phyloP scores from a whole-genome alignment of 495 filamentous ascomycete species.

The Neurospora hispaniola region DNA sequence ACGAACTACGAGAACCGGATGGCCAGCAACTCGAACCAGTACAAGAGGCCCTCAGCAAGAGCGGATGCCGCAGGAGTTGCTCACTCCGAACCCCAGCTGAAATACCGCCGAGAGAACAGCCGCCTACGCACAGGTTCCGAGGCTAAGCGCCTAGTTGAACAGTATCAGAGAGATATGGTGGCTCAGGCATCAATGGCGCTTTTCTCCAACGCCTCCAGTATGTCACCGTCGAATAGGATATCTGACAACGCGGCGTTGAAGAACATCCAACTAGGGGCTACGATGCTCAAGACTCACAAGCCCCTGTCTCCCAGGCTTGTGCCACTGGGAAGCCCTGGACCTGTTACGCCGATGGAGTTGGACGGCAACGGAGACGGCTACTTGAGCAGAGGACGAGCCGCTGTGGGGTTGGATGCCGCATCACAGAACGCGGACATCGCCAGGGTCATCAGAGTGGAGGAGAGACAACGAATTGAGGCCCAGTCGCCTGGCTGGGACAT shows the following conservation, averaged over 20 bases:
- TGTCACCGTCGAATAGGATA: not conserved
- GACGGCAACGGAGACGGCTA: slow-evolving; percentile 46
- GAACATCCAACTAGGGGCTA: slow-evolving; percentile 4
- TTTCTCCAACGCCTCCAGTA: slow-evolving; percentile 7
- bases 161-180: slow-evolving; percentile 54
- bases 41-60: slow-evolving; percentile 2
- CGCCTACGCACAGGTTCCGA: slow-evolving; percentile 32
- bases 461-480: not conserved
- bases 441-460: not conserved
- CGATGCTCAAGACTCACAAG: slow-evolving; percentile 27
- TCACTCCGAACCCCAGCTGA: slow-evolving; percentile 23
- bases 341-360: slow-evolving; percentile 65
- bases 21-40: slow-evolving; percentile 13
- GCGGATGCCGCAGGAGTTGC: not conserved
- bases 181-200: slow-evolving; percentile 37
- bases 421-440: not conserved
- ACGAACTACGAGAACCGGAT: slow-evolving; percentile 37
- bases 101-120: slow-evolving; percentile 6
- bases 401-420: not conserved
- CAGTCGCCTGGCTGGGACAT: not conserved
- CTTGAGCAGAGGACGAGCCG: slow-evolving; percentile 29
- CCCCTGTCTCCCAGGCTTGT: slow-evolving; percentile 53
- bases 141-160: slow-evolving; percentile 38
- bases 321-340: slow-evolving; percentile 64
- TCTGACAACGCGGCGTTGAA: not conserved